Evolutionary conservation across 208 protist genomes (phyloP).

Genomic region (Phytomonas francai): DNA sequence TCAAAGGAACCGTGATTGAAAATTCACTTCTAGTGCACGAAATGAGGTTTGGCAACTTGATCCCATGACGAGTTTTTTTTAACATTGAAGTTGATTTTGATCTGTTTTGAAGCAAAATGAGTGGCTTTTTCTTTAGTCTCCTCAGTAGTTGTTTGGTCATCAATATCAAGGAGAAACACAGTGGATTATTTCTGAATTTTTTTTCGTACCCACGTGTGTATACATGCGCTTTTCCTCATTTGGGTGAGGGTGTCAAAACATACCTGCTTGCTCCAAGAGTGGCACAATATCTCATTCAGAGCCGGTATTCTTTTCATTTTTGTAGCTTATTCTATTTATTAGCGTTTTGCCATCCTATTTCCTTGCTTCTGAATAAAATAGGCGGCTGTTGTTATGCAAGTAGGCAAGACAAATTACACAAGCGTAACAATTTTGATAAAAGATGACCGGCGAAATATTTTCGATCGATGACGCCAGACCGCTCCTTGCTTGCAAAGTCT

Average conservation of each 20-base stretch:
- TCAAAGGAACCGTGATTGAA: neutral
- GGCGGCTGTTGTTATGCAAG: neutral
- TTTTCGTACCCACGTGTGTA: neutral
- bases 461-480: constrained; percentile 12
- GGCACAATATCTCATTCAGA: neutral
- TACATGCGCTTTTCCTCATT: neutral
- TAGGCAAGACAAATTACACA: constrained; percentile 11
- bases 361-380: neutral
- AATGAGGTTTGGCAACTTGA: neutral
- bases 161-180: neutral
- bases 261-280: neutral
- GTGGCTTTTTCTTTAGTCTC: neutral
- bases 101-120: neutral
- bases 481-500: constrained; percentile 46
- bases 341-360: neutral
- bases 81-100: neutral
- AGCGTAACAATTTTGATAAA: constrained; percentile 12
- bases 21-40: neutral
- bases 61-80: neutral
- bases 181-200: neutral
- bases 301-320: neutral
- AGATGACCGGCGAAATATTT: constrained; percentile 10
- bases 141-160: neutral
- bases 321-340: neutral
- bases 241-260: neutral